Evolutionary conservation across 306 rosid species (phyloP).

Genomic region (Vigna mungo): DNA sequence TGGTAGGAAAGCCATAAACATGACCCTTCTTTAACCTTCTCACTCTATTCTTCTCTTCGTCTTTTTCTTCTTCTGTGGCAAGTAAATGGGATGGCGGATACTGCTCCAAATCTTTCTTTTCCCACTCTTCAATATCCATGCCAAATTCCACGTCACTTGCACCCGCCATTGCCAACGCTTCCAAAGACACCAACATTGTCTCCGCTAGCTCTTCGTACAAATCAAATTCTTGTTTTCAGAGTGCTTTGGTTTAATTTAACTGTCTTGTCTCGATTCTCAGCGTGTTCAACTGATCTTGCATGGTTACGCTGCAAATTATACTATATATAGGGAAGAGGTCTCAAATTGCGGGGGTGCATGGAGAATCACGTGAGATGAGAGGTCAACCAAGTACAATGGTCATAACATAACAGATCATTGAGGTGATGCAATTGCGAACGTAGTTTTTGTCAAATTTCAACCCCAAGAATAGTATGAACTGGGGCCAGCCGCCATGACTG

Average conservation of each 20-base stretch:
- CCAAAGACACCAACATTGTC: constrained; percentile 45
- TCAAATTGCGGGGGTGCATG: not conserved
- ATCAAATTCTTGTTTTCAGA: not conserved
- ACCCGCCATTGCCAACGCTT: constrained; percentile 57
- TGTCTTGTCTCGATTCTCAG: constrained; percentile 7
- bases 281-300: not conserved
- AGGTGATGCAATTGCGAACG: constrained; percentile 31
- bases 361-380: constrained; percentile 28
- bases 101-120: constrained; percentile 35
- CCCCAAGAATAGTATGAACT: not conserved
- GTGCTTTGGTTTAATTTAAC: too few species aligned
- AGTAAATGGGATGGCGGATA: constrained; percentile 57
- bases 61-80: constrained; percentile 25
- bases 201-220: not conserved
- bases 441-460: not conserved
- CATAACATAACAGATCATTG: not conserved
- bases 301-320: not conserved
- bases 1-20: not conserved
- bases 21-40: not conserved
- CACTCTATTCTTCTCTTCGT: not conserved
- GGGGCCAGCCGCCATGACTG: not conserved
- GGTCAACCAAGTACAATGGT: not conserved
- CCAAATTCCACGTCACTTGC: constrained; percentile 31
- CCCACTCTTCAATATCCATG: constrained; percentile 49
- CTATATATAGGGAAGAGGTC: not conserved